These are phyloP conservation scores for Suillus subalutaceus DNA, from an alignment of 768 basidiomycete species.

Conservation along the genomic window DNA sequence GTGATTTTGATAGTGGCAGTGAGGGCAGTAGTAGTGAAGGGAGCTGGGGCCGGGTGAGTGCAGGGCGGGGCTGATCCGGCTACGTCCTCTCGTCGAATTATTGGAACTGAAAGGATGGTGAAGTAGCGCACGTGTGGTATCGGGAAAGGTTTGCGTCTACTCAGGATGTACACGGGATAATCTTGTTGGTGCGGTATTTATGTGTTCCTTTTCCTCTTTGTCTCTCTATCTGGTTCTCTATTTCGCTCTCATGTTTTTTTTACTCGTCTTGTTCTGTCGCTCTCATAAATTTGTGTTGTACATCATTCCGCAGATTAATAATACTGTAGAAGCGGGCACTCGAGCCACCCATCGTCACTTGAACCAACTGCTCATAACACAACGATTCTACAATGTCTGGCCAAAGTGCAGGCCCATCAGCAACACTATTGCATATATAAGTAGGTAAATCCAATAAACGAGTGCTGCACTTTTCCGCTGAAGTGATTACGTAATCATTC, in stretches of 20 bases:
- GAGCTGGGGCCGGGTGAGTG: slow-evolving; percentile 3
- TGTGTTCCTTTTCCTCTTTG: not conserved
- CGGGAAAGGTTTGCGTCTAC: not conserved
- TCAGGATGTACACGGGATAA: not conserved
- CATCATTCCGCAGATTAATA: not conserved
- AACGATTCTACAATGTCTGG: too few relatives aligned
- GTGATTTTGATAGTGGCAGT: slow-evolving; percentile 3
- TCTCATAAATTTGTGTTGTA: not conserved
- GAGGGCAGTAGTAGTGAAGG: slow-evolving; percentile 2
- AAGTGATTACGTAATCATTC: not conserved
- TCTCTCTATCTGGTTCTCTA: not conserved
- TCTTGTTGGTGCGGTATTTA: not conserved
- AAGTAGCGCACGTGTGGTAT: not conserved
- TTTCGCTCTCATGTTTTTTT: not conserved
- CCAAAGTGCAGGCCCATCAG: too few relatives aligned
- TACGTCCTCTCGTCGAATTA: not conserved
- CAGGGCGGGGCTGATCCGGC: not conserved
- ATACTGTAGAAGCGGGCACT: too few relatives aligned
- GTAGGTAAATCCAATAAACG: too few relatives aligned
- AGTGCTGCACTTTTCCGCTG: too few relatives aligned
- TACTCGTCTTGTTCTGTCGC: not conserved
- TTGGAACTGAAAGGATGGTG: not conserved
- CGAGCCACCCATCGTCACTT: too few relatives aligned
- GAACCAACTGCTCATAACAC: too few relatives aligned
- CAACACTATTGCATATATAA: too few relatives aligned